These are phyloP conservation scores for Aspergillus felis DNA, from an alignment of 2,329 filamentous ascomycete genomes.

Conservation along the genomic window DNA sequence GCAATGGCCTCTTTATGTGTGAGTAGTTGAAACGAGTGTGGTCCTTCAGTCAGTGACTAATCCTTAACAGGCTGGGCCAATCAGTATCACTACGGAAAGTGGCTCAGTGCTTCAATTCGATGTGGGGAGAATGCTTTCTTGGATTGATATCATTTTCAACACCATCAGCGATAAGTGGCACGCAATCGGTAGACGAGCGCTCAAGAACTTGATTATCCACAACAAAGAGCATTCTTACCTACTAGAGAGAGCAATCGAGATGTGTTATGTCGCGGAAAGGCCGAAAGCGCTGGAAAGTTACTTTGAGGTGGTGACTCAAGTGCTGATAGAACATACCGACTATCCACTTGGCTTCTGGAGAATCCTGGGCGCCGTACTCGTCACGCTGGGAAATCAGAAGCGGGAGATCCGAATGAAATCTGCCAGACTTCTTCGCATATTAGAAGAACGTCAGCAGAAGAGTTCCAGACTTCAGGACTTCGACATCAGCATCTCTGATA, in stretches of 20 bases:
- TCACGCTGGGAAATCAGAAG: constrained; percentile 87
- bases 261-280: constrained; percentile 79
- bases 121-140: constrained; percentile 83
- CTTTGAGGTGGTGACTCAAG: constrained; percentile 85
- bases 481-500: constrained; percentile 97
- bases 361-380: constrained; percentile 79
- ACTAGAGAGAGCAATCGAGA: constrained; percentile 82
- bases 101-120: constrained; percentile 88
- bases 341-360: constrained; percentile 89
- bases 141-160: constrained; percentile 94
- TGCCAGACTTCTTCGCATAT: constrained; percentile 69
- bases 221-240: constrained; percentile 84
- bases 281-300: constrained; percentile 90
- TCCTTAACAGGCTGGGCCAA: constrained; percentile 54
- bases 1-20: constrained; percentile 93
- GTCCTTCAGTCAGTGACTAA: constrained; percentile 11
- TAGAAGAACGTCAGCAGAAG: constrained; percentile 79
- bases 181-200: constrained; percentile 77
- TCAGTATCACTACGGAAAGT: constrained; percentile 84
- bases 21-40: constrained; percentile 45
- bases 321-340: constrained; percentile 76
- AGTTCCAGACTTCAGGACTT: constrained; percentile 94
- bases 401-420: constrained; percentile 87
- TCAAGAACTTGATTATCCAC: constrained; percentile 85
- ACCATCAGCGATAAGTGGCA: constrained; percentile 90